Percentiles rank a stretch among this genome's conserved stretches.
These are phyloP conservation scores for Aspergillus sp. DNA, from an alignment of 2,329 filamentous ascomycete genomes.

Conservation along the genomic window DNA sequence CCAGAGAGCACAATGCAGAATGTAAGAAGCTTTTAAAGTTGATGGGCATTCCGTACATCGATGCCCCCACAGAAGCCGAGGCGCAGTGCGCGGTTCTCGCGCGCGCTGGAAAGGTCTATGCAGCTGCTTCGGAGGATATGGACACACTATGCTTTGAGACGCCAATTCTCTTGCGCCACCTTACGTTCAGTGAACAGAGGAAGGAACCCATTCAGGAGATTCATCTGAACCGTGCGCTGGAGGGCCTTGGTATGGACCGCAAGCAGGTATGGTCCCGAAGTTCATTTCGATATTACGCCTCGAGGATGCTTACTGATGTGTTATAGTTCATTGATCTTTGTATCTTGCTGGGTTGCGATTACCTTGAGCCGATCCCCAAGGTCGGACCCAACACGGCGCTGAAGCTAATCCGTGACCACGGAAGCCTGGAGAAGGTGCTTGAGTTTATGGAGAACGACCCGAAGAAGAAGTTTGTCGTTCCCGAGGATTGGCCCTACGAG, in stretches of 20 bases:
- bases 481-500: conserved; percentile 94
- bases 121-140: conserved; percentile 97
- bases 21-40: conserved; percentile 87
- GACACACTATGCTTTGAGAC: conserved; percentile 95
- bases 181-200: conserved; percentile 95
- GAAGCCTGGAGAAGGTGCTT: conserved; percentile 81
- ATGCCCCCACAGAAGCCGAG: conserved; percentile 95
- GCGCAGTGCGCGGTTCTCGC: conserved; percentile 93
- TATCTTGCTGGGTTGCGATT: conserved; percentile 96
- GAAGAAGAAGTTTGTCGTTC: conserved; percentile 78
- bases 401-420: conserved; percentile 91
- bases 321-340: conserved; percentile 91
- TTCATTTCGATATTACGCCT: conserved; percentile 11
- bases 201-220: conserved; percentile 99
- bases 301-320: conserved; percentile 9
- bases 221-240: conserved; percentile 79
- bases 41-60: conserved; percentile 94
- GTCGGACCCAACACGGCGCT: conserved; percentile 88
- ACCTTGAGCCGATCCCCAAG: conserved; percentile 94
- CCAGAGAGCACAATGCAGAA: conserved; percentile 94
- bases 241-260: conserved; percentile 84
- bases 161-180: conserved; percentile 84
- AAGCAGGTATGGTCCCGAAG: conserved; percentile 63
- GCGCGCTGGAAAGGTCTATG: conserved; percentile 90
- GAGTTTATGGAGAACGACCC: conserved; percentile 74